Conservation (phyloP, 2,329 filamentous ascomycete genomes). For the Phaeomoniella chlamydospora region DNA sequence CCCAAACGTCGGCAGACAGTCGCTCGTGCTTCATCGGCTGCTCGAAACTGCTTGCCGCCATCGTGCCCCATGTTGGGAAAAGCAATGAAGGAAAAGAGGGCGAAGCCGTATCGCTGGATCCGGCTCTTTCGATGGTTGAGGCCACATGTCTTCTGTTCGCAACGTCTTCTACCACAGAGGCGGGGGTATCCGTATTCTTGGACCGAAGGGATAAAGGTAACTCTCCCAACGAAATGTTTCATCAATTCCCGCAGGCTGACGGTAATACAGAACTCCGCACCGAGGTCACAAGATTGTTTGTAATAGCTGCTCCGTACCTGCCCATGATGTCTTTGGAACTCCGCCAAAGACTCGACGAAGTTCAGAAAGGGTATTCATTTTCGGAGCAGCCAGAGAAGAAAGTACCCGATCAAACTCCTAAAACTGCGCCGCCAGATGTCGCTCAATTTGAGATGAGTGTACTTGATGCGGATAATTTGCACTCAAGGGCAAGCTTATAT, state of each 20-base stretch:
- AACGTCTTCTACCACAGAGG: not conserved
- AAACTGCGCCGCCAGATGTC: conserved; percentile 10
- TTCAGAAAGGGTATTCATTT: conserved; percentile 9
- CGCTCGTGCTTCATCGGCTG: conserved; percentile 2
- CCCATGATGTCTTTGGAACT: conserved; percentile 8
- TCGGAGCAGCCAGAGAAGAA: conserved; percentile 2
- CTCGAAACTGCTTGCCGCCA: conserved; percentile 1
- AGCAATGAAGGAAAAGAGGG: not conserved
- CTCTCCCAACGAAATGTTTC: not conserved
- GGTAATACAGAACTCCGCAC: conserved; percentile 2
- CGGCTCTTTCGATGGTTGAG: not conserved
- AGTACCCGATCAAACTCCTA: conserved; percentile 5
- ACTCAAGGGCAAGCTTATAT: conserved; percentile 70
- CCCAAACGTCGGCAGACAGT: not conserved
- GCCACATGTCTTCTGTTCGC: not conserved
- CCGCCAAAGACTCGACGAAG: conserved; percentile 7
- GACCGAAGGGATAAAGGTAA: conserved; percentile 1
- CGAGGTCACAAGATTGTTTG: conserved; percentile 5
- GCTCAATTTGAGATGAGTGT: conserved; percentile 39
- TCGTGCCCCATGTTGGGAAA: not conserved
- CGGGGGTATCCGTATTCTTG: not conserved
- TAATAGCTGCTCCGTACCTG: conserved; percentile 6
- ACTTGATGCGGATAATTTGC: conserved; percentile 54
- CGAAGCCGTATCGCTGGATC: not conserved
- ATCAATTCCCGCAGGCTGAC: conserved; percentile 1